Percentiles rank a stretch among this genome's conserved stretches.
These are phyloP conservation scores for Monilinia vaccinii-corymbosi DNA, from an alignment of 2,329 filamentous ascomycete genomes.

Conservation along the genomic window DNA sequence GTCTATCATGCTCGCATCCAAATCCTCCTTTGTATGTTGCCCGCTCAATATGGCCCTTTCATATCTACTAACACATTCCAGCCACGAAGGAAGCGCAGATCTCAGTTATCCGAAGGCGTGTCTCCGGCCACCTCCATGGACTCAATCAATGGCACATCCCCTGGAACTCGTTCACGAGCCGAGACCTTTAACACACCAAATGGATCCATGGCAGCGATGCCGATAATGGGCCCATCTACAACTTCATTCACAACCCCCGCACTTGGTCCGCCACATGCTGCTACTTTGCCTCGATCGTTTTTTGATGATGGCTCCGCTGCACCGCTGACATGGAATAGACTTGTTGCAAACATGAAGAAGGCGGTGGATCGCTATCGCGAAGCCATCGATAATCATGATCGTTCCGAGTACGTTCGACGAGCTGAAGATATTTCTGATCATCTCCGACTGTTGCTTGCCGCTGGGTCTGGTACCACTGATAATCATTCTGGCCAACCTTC, in stretches of 20 bases:
- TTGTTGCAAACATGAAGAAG: slow-evolving; percentile 87
- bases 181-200: slow-evolving; percentile 47
- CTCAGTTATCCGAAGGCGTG: slow-evolving; percentile 50
- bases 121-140: slow-evolving; percentile 89
- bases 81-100: slow-evolving; percentile 56
- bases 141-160: slow-evolving; percentile 66
- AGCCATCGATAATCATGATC: slow-evolving; percentile 72
- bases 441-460: slow-evolving; percentile 82
- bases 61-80: slow-evolving; percentile 29
- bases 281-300: slow-evolving; percentile 68
- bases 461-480: slow-evolving; percentile 92
- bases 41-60: not conserved
- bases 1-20: slow-evolving; percentile 58
- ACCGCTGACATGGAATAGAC: slow-evolving; percentile 77
- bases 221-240: slow-evolving; percentile 25
- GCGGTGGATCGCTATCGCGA: slow-evolving; percentile 86
- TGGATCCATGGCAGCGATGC: slow-evolving; percentile 35
- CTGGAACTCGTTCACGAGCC: slow-evolving; percentile 45
- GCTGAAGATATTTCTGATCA: slow-evolving; percentile 99
- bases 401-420: slow-evolving; percentile 82
- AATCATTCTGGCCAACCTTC: slow-evolving; percentile 98
- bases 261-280: slow-evolving; percentile 29
- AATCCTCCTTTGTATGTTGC: slow-evolving; percentile 55
- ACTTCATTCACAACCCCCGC: slow-evolving; percentile 51
- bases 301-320: slow-evolving; percentile 80